Evolutionary conservation across 2,329 filamentous ascomycete species (phyloP).

Genomic region (Aspergillus neotritici): DNA sequence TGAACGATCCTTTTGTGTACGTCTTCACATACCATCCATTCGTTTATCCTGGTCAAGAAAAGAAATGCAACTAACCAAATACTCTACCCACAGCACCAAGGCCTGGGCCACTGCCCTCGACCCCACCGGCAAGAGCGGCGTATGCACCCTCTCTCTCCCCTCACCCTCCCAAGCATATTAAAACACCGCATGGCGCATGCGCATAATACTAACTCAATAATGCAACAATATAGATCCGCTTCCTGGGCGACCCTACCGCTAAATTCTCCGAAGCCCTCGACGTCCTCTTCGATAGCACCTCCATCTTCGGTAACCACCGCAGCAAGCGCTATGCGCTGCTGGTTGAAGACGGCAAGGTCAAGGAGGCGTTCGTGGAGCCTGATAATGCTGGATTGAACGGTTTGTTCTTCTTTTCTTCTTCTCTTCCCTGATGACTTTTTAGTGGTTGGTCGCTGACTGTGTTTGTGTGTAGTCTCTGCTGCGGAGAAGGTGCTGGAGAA

Average conservation of each 20-base stretch:
- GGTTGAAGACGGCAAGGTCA: slow-evolving; percentile 78
- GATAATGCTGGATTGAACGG: slow-evolving; percentile 79
- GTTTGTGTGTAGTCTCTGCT: slow-evolving; percentile 37
- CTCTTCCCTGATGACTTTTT: not conserved
- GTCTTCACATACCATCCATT: slow-evolving; percentile 32
- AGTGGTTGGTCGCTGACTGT: slow-evolving; percentile 12
- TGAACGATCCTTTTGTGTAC: slow-evolving; percentile 94
- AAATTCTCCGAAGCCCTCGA: slow-evolving; percentile 79
- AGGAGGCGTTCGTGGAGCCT: slow-evolving; percentile 73
- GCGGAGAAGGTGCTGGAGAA: slow-evolving; percentile 45
- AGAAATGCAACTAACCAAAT: not conserved
- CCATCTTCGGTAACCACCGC: slow-evolving; percentile 74
- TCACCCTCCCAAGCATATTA: not conserved
- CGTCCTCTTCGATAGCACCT: slow-evolving; percentile 69
- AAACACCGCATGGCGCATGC: no score
- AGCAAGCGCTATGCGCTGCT: slow-evolving; percentile 85
- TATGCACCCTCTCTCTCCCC: slow-evolving; percentile 45
- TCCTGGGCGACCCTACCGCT: slow-evolving; percentile 74
- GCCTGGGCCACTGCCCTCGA: slow-evolving; percentile 79
- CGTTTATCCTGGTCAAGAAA: no score
- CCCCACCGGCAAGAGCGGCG: slow-evolving; percentile 65
- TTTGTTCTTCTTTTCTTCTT: slow-evolving; percentile 35
- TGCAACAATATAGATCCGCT: slow-evolving; percentile 63
- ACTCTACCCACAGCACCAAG: slow-evolving; percentile 61
- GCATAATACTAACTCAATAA: not conserved